Evolutionary conservation across 2,329 filamentous ascomycete species (phyloP).

Genomic region (Lojkania enalia): DNA sequence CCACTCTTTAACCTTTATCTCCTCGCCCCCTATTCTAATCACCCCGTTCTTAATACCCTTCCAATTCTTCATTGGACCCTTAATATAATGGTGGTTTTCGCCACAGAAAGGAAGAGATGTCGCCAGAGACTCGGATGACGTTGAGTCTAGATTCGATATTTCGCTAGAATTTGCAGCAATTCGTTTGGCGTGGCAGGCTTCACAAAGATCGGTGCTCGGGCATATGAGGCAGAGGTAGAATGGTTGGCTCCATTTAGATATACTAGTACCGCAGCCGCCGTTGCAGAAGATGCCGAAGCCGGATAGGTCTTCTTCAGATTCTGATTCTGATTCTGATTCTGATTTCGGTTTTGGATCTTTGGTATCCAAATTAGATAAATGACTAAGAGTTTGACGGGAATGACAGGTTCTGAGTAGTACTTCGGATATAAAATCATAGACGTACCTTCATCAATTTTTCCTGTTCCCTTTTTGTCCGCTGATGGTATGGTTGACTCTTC

Average conservation of each 20-base stretch:
- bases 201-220: slow-evolving; percentile 17
- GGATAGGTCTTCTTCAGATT: slow-evolving; percentile 1
- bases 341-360: too few species aligned
- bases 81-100: slow-evolving; percentile 19
- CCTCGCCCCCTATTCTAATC: slow-evolving; percentile 10
- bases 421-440: too few species aligned
- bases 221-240: slow-evolving; percentile 22
- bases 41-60: slow-evolving; percentile 20
- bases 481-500: too few species aligned
- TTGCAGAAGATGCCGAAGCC: slow-evolving; percentile 9
- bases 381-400: too few species aligned
- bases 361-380: too few species aligned
- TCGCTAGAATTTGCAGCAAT: slow-evolving; percentile 6
- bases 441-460: too few species aligned
- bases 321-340: too few species aligned
- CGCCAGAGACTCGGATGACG: too few species aligned
- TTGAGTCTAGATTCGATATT: slow-evolving; percentile 3
- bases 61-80: slow-evolving; percentile 22
- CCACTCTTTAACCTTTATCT: slow-evolving; percentile 9
- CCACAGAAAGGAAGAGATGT: slow-evolving; percentile 14
- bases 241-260: slow-evolving; percentile 6
- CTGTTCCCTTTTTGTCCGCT: too few species aligned
- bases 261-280: slow-evolving; percentile 6
- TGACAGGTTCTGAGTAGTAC: too few species aligned
- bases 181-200: slow-evolving; percentile 14